A percentile compares a stretch with the other conserved stretches of the same genome.
Evolutionary conservation across 2,329 filamentous ascomycete genomes (phyloP).

Genomic region (Fusarium citri): DNA sequence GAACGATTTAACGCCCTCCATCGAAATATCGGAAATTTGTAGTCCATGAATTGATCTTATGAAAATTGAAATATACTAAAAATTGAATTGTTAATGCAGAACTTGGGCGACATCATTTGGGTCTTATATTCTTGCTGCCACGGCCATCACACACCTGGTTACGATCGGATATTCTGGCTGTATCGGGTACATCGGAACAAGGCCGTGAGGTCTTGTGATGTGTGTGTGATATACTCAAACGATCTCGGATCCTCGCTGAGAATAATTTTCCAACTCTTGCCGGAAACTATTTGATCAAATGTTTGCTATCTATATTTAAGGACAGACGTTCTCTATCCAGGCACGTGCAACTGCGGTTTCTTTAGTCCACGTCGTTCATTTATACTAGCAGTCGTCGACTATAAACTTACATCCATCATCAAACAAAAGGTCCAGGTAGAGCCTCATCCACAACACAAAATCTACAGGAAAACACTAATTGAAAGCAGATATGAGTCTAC

Average conservation of each 20-base stretch:
- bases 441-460: neutral
- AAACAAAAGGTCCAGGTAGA: neutral
- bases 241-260: conserved; percentile 14
- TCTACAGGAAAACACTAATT: neutral
- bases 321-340: neutral
- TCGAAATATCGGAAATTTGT: neutral
- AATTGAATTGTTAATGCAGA: neutral
- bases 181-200: conserved; percentile 23
- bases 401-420: neutral
- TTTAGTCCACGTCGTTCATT: neutral
- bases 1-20: neutral
- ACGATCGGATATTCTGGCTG: conserved; percentile 14
- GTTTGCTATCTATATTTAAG: neutral
- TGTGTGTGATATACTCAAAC: neutral
- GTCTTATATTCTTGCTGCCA: neutral
- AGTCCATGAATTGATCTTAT: too few relatives aligned
- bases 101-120: neutral
- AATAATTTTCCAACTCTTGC: neutral
- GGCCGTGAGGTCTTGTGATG: neutral
- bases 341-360: neutral
- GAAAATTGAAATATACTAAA: neutral
- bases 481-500: conserved; percentile 10
- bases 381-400: neutral
- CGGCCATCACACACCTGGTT: neutral
- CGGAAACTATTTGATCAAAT: neutral